phyloP scores from a whole-genome alignment of 2,329 filamentous ascomycete genomes.

The Colletotrichum chlorophyti region DNA sequence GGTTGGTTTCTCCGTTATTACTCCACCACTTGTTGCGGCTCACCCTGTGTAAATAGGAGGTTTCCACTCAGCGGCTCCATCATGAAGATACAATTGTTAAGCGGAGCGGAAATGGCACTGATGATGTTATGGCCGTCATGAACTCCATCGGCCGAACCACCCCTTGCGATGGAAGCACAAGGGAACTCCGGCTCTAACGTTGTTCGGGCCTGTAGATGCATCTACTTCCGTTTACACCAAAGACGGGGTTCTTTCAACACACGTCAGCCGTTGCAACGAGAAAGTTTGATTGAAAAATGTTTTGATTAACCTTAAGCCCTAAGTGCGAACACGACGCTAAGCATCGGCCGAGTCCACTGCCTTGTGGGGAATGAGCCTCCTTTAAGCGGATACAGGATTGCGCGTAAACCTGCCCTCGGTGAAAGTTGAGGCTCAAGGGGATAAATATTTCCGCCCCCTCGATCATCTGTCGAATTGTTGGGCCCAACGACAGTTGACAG shows the following conservation, averaged over 20 bases:
- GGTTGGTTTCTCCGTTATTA: not conserved
- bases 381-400: slow-evolving; percentile 8
- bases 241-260: too few species aligned
- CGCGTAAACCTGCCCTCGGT: slow-evolving; percentile 11
- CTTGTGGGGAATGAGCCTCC: slow-evolving; percentile 13
- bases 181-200: too few species aligned
- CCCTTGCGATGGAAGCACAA: too few species aligned
- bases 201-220: too few species aligned
- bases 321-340: not conserved
- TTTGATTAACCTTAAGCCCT: slow-evolving; percentile 19
- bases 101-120: too few species aligned
- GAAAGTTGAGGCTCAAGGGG: not conserved
- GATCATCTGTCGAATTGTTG: not conserved
- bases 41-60: slow-evolving; percentile 2
- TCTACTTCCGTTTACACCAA: too few species aligned
- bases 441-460: not conserved
- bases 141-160: too few species aligned
- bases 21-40: slow-evolving; percentile 4
- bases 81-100: not conserved
- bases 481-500: too few species aligned
- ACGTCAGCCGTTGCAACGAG: too few species aligned
- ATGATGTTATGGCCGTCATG: too few species aligned
- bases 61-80: not conserved
- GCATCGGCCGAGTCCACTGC: not conserved
- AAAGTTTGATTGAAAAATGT: too few species aligned